A percentile compares a stretch with the other conserved stretches of the same genome.
These are phyloP conservation scores for Gorgonomyces haynaldii DNA, from an alignment of 192 early-diverging fungal species.

Conservation along the genomic window DNA sequence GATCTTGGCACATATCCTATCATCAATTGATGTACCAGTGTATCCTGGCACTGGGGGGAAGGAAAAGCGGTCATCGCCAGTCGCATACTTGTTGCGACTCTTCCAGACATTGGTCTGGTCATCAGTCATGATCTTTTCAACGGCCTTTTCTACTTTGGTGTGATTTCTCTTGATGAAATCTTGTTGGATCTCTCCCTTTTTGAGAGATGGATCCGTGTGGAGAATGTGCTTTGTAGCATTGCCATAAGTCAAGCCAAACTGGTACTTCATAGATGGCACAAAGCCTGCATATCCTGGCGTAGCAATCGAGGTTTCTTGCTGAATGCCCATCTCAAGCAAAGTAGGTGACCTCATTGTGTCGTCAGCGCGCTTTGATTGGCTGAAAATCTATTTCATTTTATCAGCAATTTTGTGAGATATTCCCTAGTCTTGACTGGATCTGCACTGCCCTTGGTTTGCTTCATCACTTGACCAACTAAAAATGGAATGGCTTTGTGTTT, in stretches of 20 bases:
- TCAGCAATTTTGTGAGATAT: too few species aligned
- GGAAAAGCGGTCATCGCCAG: constrained; percentile 41
- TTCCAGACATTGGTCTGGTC: constrained; percentile 32
- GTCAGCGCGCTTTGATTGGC: too few species aligned
- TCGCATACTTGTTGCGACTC: constrained; percentile 28
- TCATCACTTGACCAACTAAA: constrained; percentile 77
- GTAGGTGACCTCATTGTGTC: too few species aligned
- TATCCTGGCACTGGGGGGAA: constrained; percentile 49
- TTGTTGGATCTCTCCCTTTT: constrained; percentile 33
- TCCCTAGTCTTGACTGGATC: too few species aligned
- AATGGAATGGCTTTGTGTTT: constrained; percentile 60
- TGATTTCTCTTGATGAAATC: constrained; percentile 10
- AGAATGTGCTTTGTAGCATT: constrained; percentile 43
- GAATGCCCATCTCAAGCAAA: constrained; percentile 22
- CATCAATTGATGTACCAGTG: constrained; percentile 22
- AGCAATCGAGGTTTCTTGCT: constrained; percentile 31
- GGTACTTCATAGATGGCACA: constrained; percentile 35
- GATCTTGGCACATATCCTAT: constrained; percentile 43
- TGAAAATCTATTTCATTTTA: too few species aligned
- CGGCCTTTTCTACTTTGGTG: neutral
- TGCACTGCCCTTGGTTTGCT: constrained; percentile 62
- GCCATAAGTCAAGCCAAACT: constrained; percentile 42
- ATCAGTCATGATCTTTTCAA: neutral
- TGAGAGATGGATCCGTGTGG: constrained; percentile 36
- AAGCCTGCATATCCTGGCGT: constrained; percentile 41